phyloP scores from a whole-genome alignment of 768 basidiomycete genomes.

The Boletellus emodensis region DNA sequence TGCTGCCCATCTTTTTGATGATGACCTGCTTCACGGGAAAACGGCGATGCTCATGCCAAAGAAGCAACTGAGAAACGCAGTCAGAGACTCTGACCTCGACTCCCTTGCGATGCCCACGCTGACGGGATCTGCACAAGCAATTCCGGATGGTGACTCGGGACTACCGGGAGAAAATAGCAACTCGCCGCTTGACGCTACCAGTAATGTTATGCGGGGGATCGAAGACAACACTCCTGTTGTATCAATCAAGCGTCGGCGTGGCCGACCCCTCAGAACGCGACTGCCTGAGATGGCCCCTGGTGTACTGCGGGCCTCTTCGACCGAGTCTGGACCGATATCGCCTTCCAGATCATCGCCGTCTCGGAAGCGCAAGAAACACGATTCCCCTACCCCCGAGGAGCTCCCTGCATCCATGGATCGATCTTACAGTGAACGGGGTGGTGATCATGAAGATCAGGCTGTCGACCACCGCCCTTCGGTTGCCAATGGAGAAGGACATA shows the following conservation, averaged over 20 bases:
- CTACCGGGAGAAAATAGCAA: slow-evolving; percentile 5
- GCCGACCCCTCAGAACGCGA: slow-evolving; percentile 29
- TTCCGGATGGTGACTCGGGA: slow-evolving; percentile 11
- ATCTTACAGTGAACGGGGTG: not conserved
- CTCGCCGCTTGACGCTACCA: slow-evolving; percentile 5
- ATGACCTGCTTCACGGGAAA: slow-evolving; percentile 23
- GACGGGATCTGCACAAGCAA: slow-evolving; percentile 17
- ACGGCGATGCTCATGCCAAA: slow-evolving; percentile 19
- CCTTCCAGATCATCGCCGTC: slow-evolving; percentile 24
- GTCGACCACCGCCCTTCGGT: not conserved
- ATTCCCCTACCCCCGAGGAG: slow-evolving; percentile 33
- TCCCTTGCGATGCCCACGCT: slow-evolving; percentile 17
- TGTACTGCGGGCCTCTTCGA: not conserved
- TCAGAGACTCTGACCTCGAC: slow-evolving; percentile 14
- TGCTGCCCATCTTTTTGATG: slow-evolving; percentile 32
- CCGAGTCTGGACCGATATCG: slow-evolving; percentile 8
- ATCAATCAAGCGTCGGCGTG: slow-evolving; percentile 32
- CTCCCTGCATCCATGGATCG: slow-evolving; percentile 6
- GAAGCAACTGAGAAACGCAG: slow-evolving; percentile 14
- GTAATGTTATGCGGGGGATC: not conserved
- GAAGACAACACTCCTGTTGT: slow-evolving; percentile 6
- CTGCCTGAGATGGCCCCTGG: slow-evolving; percentile 4
- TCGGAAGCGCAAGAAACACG: slow-evolving; percentile 45
- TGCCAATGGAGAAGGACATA: slow-evolving; percentile 15
- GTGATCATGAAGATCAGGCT: slow-evolving; percentile 6